These are phyloP conservation scores for Lipomyces oligophaga DNA, from an alignment of 805 yeast species.

Conservation along the genomic window DNA sequence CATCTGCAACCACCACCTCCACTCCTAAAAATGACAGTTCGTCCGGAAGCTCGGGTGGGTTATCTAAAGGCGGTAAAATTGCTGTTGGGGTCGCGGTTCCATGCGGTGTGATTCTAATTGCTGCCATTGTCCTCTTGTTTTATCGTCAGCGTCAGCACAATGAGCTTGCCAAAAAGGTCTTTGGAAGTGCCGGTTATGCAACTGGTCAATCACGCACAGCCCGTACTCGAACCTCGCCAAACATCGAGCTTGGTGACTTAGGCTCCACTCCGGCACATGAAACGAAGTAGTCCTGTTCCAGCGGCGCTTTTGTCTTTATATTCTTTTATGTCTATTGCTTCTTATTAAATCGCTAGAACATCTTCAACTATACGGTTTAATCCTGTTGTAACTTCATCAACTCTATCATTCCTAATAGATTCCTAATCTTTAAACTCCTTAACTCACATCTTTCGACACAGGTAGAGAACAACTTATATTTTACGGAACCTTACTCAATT, in stretches of 20 bases:
- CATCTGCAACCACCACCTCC: too few relatives aligned
- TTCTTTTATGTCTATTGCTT: background rate
- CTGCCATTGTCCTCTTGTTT: slow-evolving; percentile 9
- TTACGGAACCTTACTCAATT: too few relatives aligned
- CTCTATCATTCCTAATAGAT: too few relatives aligned
- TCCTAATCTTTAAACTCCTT: too few relatives aligned
- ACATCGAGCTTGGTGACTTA: slow-evolving; percentile 15
- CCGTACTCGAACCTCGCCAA: slow-evolving; percentile 1
- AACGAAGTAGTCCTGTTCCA: background rate
- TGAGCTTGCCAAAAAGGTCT: background rate
- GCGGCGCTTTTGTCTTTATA: background rate
- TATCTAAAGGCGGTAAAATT: slow-evolving; percentile 11
- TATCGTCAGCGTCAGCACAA: slow-evolving; percentile 2
- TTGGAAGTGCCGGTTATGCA: slow-evolving; percentile 17
- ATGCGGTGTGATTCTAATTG: slow-evolving; percentile 8
- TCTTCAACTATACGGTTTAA: too few relatives aligned
- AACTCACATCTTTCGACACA: too few relatives aligned
- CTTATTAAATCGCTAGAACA: too few relatives aligned
- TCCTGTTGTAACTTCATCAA: too few relatives aligned
- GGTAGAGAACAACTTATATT: too few relatives aligned
- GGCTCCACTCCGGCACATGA: background rate
- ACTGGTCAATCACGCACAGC: slow-evolving; percentile 4
- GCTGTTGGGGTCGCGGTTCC: slow-evolving; percentile 21
- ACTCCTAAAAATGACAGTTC: too few relatives aligned
- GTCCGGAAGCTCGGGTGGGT: too few relatives aligned